Percentiles rank a stretch among this genome's conserved stretches.
phyloP scores from a whole-genome alignment of 169 alveolate genomes.

The Perkinsus olseni region DNA sequence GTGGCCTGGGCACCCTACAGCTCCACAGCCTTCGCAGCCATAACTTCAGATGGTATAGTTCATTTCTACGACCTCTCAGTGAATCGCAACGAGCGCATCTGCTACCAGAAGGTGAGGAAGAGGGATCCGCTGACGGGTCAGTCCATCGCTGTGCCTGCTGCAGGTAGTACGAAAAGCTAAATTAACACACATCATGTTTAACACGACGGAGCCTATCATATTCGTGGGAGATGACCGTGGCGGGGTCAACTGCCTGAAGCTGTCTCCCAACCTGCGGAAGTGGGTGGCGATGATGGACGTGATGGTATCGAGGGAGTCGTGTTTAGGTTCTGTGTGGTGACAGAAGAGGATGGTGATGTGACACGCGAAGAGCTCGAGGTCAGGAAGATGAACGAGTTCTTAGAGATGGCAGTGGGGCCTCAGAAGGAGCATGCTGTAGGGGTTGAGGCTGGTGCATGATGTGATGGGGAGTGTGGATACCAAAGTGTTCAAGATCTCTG shows the following conservation, averaged over 20 bases:
- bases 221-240: constrained; percentile 78
- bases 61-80: constrained; percentile 65
- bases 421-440: background rate
- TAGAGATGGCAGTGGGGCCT: constrained; percentile 17
- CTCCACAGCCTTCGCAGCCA: constrained; percentile 82
- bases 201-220: constrained; percentile 64
- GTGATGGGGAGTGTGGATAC: background rate
- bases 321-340: constrained; percentile 38
- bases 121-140: background rate
- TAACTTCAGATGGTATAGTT: constrained; percentile 70
- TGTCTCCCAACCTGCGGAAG: constrained; percentile 59
- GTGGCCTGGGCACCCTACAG: constrained; percentile 88
- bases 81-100: constrained; percentile 60
- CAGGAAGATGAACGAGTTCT: constrained; percentile 48
- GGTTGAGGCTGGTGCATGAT: background rate
- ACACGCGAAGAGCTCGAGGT: constrained; percentile 38
- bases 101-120: constrained; percentile 48
- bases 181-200: constrained; percentile 70
- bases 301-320: constrained; percentile 12
- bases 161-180: constrained; percentile 60
- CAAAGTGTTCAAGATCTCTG: background rate
- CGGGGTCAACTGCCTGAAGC: constrained; percentile 69
- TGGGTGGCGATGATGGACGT: background rate
- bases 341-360: constrained; percentile 32
- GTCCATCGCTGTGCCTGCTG: constrained; percentile 15